phyloP scores from a whole-genome alignment of 2,329 filamentous ascomycete species.

The Fusarium nygamai region DNA sequence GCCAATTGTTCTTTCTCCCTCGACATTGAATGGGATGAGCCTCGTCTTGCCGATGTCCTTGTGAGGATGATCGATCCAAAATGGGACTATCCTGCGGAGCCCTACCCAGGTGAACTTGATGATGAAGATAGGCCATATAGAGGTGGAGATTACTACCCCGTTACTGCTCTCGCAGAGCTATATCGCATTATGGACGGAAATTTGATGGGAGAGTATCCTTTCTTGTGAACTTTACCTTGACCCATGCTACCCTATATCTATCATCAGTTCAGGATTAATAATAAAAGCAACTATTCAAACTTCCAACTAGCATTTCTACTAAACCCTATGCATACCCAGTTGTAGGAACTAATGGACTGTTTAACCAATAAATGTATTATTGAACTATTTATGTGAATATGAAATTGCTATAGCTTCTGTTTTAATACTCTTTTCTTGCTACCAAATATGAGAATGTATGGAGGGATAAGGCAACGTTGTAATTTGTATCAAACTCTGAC shows the following conservation, averaged over 20 bases:
- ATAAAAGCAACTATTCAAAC: background rate
- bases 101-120: background rate
- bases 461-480: too few relatives aligned
- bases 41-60: background rate
- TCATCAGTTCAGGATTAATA: background rate
- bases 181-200: slow-evolving; percentile 16
- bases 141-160: slow-evolving; percentile 1
- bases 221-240: background rate
- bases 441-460: background rate
- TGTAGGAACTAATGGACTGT: too few relatives aligned
- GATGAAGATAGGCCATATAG: background rate
- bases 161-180: background rate
- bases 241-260: background rate
- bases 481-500: too few relatives aligned
- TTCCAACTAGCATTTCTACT: background rate
- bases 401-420: too few relatives aligned
- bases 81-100: slow-evolving; percentile 16
- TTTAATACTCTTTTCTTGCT: too few relatives aligned
- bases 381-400: too few relatives aligned
- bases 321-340: background rate
- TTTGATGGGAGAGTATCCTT: slow-evolving; percentile 20
- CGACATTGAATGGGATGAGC: slow-evolving; percentile 2
- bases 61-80: slow-evolving; percentile 19
- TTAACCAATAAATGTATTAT: too few relatives aligned
- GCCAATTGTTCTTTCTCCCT: background rate